These are phyloP conservation scores for Coniochaeta pulveracea DNA, from an alignment of 2,329 filamentous ascomycete genomes.

Conservation along the genomic window DNA sequence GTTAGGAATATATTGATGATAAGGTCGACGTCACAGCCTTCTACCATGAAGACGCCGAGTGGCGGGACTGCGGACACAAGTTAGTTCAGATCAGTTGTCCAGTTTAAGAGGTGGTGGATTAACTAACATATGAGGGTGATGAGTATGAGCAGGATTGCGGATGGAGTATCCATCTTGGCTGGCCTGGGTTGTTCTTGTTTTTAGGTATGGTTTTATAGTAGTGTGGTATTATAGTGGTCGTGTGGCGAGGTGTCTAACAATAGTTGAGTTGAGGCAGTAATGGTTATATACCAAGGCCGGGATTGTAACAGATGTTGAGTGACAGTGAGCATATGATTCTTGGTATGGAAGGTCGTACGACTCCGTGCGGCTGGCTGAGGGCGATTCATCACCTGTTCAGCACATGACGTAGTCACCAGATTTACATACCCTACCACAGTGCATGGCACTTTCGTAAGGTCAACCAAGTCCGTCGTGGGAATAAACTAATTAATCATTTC, in stretches of 20 bases:
- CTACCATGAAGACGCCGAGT: constrained; percentile 50
- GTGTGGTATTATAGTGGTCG: neutral
- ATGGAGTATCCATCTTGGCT: constrained; percentile 33
- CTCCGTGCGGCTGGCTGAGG: too few species aligned
- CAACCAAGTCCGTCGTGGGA: too few species aligned
- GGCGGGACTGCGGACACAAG: constrained; percentile 44
- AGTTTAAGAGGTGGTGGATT: neutral
- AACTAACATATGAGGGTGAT: constrained; percentile 38
- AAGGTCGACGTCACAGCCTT: constrained; percentile 54
- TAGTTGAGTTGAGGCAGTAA: neutral
- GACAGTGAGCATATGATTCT: too few species aligned
- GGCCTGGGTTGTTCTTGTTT: neutral
- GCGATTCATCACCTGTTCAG: too few species aligned
- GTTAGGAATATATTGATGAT: constrained; percentile 58
- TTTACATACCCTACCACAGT: too few species aligned
- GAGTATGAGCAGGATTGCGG: constrained; percentile 36
- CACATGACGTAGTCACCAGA: too few species aligned
- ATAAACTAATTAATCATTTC: too few species aligned
- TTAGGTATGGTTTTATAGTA: neutral
- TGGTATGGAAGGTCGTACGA: too few species aligned
- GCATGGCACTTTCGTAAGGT: too few species aligned
- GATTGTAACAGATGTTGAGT: too few species aligned
- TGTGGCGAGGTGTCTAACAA: neutral
- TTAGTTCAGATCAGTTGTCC: neutral
- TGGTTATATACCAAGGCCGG: too few species aligned